Base-by-base conservation (phyloP, 768 basidiomycete species). In the Scleroderma citrinum region DNA sequence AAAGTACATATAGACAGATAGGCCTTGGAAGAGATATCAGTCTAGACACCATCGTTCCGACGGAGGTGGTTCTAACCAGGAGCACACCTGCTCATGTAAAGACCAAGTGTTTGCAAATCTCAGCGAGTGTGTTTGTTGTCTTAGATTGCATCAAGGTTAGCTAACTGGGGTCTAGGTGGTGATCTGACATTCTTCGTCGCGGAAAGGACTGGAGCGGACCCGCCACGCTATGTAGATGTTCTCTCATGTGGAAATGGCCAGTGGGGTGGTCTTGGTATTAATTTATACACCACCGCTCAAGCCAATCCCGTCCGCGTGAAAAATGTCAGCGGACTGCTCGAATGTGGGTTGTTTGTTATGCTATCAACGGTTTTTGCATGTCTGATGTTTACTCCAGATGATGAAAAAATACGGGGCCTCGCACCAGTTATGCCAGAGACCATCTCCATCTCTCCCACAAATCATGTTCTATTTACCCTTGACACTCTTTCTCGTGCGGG, bases 221-320 rank as follows among this genome's bases (percentile, higher is more conserved):
- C 69, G 5, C 66, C 65, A 35, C 64, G 59, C 23, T 69, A 67
- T 40, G 60, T 82, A 13, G 80, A 83, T 53, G 55, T 92, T 2
- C 75, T 93, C 24, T 79, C 86, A 51, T 85, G 84, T 57, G 91
- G 92, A 2, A 88, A 89, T 60, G 92, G 92, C 1, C 83, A 89
- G 60, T 86, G 77, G 65, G 90, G 92, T 14, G 85, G 85, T 14
- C 72, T 91, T 11, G 88, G 87, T 3, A 86, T 78, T 43, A 77
- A 76, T 48, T 50, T 67, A 11, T 60, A 77, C 69, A 87, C 78
- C 58, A 89, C 77, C 49, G 81, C 82, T 0, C 87, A 87, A 58
- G 76, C 81, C 38, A 71, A 71, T 31, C 92, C 90, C 3, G 71
- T 80, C 1, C 81, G 82, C 48, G 85, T 86, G 2, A 92, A 83